Percentiles rank a stretch among this genome's conserved stretches.
Conservation (phyloP, 1,139 yeast genomes). For the Yamadazyma triangularis region DNA sequence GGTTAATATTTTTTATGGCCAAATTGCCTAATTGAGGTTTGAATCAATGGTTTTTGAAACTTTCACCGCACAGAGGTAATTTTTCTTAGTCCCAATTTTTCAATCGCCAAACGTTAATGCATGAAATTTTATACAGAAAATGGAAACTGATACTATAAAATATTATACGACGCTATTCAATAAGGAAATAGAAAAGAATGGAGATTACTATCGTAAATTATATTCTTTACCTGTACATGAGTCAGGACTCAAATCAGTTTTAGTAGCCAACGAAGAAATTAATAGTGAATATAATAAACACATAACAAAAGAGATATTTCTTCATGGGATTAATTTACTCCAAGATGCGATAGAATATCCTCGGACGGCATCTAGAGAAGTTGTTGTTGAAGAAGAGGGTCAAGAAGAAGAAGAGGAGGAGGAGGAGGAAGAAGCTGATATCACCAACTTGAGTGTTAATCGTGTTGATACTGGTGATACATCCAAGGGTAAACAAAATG, state of each 20-base stretch:
- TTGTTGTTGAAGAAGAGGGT: no score
- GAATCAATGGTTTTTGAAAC: slow-evolving; percentile 1
- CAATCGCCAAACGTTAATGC: no score
- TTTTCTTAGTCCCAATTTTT: no score
- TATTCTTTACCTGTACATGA: slow-evolving; percentile 24
- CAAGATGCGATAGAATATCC: slow-evolving; percentile 13
- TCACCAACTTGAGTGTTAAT: slow-evolving; percentile 16
- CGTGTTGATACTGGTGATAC: neutral
- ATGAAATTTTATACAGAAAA: no score
- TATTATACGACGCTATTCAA: slow-evolving; percentile 25
- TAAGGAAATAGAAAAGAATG: slow-evolving; percentile 15
- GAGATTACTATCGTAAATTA: slow-evolving; percentile 18
- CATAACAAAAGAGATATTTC: slow-evolving; percentile 15
- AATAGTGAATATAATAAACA: neutral
- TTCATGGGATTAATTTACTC: slow-evolving; percentile 17
- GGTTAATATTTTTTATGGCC: no score
- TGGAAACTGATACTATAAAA: slow-evolving; percentile 7
- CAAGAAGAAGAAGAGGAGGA: neutral
- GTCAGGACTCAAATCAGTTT: slow-evolving; percentile 20
- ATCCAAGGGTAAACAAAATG: neutral
- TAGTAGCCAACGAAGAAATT: slow-evolving; percentile 16
- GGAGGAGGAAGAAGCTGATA: slow-evolving; percentile 26
- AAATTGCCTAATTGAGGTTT: slow-evolving; percentile 6
- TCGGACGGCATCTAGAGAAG: neutral
- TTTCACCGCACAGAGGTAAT: no score